phyloP scores from a whole-genome alignment of 2,329 filamentous ascomycete species.

The Hypoxylon rubiginosum region DNA sequence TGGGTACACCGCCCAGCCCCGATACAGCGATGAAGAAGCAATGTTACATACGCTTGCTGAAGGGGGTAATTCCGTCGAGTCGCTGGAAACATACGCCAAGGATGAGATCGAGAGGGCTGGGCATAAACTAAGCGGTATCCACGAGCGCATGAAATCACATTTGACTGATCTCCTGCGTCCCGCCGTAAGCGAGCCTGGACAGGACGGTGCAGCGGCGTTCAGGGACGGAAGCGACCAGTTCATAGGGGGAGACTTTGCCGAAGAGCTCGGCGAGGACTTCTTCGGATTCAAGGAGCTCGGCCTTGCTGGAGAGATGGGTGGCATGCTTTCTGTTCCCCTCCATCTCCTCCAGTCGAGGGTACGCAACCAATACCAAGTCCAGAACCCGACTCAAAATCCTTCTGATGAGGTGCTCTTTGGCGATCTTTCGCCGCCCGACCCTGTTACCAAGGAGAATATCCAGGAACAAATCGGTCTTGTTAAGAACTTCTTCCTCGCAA shows the following conservation, averaged over 20 bases:
- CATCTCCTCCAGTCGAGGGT: conserved; percentile 95
- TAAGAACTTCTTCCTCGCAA: conserved; percentile 90
- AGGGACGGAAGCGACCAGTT: conserved; percentile 98
- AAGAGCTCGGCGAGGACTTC: conserved; percentile 98
- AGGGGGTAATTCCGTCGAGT: conserved; percentile 84
- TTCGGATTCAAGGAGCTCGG: conserved; percentile 98
- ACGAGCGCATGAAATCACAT: conserved; percentile 95
- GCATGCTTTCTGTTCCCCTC: conserved; percentile 89
- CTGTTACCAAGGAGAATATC: conserved; percentile 84
- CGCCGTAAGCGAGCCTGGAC: conserved; percentile 82
- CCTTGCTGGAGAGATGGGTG: conserved; percentile 90
- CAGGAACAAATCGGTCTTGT: conserved; percentile 86
- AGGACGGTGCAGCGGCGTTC: conserved; percentile 88
- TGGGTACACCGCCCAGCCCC: conserved; percentile 66
- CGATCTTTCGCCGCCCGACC: conserved; percentile 76
- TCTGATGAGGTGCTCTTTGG: conserved; percentile 74
- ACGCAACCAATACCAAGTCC: conserved; percentile 84
- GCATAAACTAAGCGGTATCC: conserved; percentile 82
- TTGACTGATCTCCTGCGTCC: conserved; percentile 93
- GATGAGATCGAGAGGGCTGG: conserved; percentile 93
- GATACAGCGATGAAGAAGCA: conserved; percentile 87
- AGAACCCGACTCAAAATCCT: conserved; percentile 73
- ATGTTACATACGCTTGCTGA: conserved; percentile 88
- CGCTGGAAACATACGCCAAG: conserved; percentile 86
- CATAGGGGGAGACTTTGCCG: conserved; percentile 94